Conservation (phyloP, 1,139 yeast species). For the Sugiyamaella xylanicola region DNA sequence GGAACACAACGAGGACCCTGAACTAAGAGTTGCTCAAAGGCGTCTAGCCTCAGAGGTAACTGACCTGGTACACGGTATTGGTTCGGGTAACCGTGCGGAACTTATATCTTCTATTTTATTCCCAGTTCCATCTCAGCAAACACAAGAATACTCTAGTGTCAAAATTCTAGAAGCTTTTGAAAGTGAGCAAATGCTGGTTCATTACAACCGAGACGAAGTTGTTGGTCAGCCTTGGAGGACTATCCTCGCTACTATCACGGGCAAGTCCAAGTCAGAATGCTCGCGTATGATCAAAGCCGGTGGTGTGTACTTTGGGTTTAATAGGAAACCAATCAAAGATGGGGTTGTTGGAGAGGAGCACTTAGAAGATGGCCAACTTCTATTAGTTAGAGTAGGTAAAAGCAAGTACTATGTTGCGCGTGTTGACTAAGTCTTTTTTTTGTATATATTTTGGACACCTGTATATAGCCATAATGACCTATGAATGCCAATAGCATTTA, state of each 20-base stretch:
- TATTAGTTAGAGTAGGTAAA: constrained; percentile 77
- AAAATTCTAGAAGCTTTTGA: constrained; percentile 61
- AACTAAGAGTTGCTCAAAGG: constrained; percentile 69
- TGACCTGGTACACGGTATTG: constrained; percentile 82
- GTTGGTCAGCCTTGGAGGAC: constrained; percentile 42
- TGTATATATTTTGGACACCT: no score
- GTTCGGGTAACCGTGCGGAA: constrained; percentile 68
- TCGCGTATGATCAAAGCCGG: constrained; percentile 68
- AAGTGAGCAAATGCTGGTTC: constrained; percentile 59
- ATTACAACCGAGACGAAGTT: constrained; percentile 46
- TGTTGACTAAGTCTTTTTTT: constrained; percentile 16
- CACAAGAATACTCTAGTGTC: constrained; percentile 45
- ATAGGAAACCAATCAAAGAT: constrained; percentile 55
- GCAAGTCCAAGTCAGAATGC: constrained; percentile 58
- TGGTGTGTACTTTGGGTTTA: constrained; percentile 71
- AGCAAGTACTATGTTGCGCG: constrained; percentile 30
- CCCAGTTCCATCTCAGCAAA: constrained; percentile 44
- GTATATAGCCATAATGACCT: constrained; percentile 8
- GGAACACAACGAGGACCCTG: constrained; percentile 60
- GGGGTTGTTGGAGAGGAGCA: constrained; percentile 52
- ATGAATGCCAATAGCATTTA: no score
- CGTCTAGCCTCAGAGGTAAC: constrained; percentile 82
- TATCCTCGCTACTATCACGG: constrained; percentile 44
- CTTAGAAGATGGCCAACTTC: constrained; percentile 59
- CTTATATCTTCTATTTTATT: constrained; percentile 65